Conservation (phyloP, 257 asterid species). For the Mentha longifolia region DNA sequence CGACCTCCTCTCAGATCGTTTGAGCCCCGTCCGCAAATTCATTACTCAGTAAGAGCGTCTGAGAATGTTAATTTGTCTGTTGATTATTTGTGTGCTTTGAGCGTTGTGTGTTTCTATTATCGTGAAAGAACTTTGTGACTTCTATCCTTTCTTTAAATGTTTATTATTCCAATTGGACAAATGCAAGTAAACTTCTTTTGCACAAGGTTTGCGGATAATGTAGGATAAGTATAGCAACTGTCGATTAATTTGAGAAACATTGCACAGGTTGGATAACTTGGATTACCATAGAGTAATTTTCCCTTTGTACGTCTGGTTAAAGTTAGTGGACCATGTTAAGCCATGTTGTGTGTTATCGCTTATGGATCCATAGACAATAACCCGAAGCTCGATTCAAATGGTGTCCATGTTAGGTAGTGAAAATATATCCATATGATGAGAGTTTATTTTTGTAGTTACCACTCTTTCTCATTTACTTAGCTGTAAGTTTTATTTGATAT, state of each 20-base stretch:
- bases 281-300: not conserved
- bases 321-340: not conserved
- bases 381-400: too few species aligned
- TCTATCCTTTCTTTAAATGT: not conserved
- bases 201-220: not conserved
- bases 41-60: conserved; percentile 61
- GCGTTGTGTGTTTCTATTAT: conserved; percentile 1
- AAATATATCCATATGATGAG: not conserved
- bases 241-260: too few species aligned
- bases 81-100: not conserved
- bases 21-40: conserved; percentile 79
- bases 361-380: too few species aligned
- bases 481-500: conserved; percentile 12
- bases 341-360: too few species aligned
- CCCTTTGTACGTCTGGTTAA: not conserved
- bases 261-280: too few species aligned
- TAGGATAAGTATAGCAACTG: too few species aligned
- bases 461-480: conserved; percentile 24
- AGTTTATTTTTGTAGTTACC: not conserved
- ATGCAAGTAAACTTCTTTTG: not conserved
- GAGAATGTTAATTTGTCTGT: not conserved
- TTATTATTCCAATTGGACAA: not conserved
- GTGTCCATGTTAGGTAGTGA: too few species aligned
- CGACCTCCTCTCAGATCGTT: conserved; percentile 66
- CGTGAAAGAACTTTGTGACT: not conserved